These are phyloP conservation scores for Globisporangium rhizosaccharum DNA, from an alignment of 352 stramenopile genomes.

Conservation along the genomic window DNA sequence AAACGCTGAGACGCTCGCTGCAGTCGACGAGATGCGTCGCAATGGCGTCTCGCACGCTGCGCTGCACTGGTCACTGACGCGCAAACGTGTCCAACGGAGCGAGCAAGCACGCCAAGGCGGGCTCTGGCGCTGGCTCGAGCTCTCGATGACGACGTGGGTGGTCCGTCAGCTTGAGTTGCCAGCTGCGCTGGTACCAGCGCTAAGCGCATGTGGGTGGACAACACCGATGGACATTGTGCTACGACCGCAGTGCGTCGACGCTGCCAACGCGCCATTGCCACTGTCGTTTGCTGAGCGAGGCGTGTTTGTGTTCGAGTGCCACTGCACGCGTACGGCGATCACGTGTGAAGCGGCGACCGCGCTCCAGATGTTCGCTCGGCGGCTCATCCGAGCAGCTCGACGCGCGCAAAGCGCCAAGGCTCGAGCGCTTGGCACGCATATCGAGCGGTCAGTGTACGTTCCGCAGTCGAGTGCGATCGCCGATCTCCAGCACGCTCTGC, in stretches of 20 bases:
- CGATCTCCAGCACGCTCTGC: slow-evolving; percentile 5
- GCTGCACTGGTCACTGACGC: slow-evolving; percentile 22
- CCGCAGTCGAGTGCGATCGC: slow-evolving; percentile 6
- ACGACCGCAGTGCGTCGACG: slow-evolving; percentile 11
- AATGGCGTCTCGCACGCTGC: slow-evolving; percentile 21
- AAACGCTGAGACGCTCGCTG: slow-evolving; percentile 20
- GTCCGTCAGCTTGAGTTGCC: slow-evolving; percentile 2
- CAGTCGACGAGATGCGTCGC: slow-evolving; percentile 21
- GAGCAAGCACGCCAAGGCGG: slow-evolving; percentile 17
- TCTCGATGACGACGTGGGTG: slow-evolving; percentile 34
- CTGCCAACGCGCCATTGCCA: slow-evolving; percentile 13
- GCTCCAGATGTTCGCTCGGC: slow-evolving; percentile 32
- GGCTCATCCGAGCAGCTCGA: slow-evolving; percentile 9
- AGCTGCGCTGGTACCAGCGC: slow-evolving; percentile 3
- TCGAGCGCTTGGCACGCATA: neutral
- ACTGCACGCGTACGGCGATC: slow-evolving; percentile 21
- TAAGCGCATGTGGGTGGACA: slow-evolving; percentile 17
- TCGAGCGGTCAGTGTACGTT: neutral
- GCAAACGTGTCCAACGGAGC: slow-evolving; percentile 19
- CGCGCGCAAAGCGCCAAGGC: slow-evolving; percentile 4
- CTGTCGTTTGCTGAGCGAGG: slow-evolving; percentile 32
- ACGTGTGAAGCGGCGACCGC: slow-evolving; percentile 21
- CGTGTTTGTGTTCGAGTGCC: slow-evolving; percentile 36
- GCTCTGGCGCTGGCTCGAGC: slow-evolving; percentile 35
- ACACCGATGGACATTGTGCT: slow-evolving; percentile 31